Percentiles rank a stretch among this genome's conserved stretches.
These are phyloP conservation scores for Haberlea rhodopensis DNA, from an alignment of 257 asterid genomes.

Conservation along the genomic window DNA sequence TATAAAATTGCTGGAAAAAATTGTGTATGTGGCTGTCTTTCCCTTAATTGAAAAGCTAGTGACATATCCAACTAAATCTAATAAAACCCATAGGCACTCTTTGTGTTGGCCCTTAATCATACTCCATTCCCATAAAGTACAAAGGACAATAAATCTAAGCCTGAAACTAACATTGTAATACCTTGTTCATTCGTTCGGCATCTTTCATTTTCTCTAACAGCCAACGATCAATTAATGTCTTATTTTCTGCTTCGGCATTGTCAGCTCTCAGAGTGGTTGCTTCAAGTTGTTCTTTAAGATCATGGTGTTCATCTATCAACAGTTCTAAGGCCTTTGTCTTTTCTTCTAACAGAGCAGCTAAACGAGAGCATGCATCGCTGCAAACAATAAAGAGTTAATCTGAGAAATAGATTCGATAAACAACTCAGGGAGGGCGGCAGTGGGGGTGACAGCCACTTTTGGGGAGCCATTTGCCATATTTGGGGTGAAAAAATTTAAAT, in stretches of 20 bases:
- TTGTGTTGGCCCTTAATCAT: slow-evolving; percentile 1
- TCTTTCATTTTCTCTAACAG: slow-evolving; percentile 91
- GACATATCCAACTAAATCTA: slow-evolving; percentile 8
- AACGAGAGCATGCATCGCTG: slow-evolving; percentile 81
- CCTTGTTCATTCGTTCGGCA: slow-evolving; percentile 95
- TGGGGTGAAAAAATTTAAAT: no score
- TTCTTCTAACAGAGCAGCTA: slow-evolving; percentile 62
- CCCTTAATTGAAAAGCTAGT: neutral
- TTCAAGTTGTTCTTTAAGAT: slow-evolving; percentile 63
- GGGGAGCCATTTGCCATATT: no score
- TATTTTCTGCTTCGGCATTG: slow-evolving; percentile 75
- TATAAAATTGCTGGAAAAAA: no score
- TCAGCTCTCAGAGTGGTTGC: slow-evolving; percentile 59
- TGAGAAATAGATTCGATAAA: neutral
- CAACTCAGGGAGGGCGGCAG: no score
- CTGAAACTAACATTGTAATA: slow-evolving; percentile 22
- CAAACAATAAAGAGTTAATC: slow-evolving; percentile 24
- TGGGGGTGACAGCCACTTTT: no score
- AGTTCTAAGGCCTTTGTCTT: slow-evolving; percentile 82
- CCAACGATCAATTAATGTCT: slow-evolving; percentile 83
- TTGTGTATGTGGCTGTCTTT: no score
- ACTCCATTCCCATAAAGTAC: slow-evolving; percentile 18
- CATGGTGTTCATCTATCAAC: slow-evolving; percentile 75
- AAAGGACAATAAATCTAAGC: slow-evolving; percentile 1
- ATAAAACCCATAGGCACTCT: neutral